phyloP scores from a whole-genome alignment of 306 rosid genomes.

The Arachis hypogaea region DNA sequence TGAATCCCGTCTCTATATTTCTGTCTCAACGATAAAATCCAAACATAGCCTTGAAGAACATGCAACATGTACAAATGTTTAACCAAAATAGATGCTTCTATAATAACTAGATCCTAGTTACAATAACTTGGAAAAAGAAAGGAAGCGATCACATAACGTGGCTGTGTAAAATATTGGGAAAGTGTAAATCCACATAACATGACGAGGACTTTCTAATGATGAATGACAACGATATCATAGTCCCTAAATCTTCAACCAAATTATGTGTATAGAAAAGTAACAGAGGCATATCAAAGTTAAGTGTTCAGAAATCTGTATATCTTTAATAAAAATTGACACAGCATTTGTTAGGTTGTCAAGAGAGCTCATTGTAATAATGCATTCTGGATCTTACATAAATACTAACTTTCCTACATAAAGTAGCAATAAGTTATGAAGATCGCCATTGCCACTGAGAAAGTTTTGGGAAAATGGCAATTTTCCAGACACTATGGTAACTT shows the following conservation, averaged over 20 bases:
- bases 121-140: no score
- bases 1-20: no score
- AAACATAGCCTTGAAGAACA: no score
- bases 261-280: neutral
- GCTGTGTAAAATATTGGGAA: no score
- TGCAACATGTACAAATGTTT: no score
- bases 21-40: no score
- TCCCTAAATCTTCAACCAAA: neutral
- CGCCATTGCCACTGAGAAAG: neutral
- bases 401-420: neutral
- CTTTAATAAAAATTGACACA: neutral
- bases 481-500: conserved; percentile 22
- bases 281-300: neutral
- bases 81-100: no score
- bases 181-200: no score
- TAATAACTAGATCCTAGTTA: no score
- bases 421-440: neutral
- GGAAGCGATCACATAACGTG: no score
- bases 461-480: conserved; percentile 11
- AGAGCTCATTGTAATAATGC: conserved; percentile 1
- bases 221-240: neutral
- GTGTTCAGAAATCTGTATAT: neutral
- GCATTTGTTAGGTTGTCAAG: neutral
- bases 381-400: neutral
- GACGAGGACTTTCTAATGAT: neutral